Percentiles rank a stretch among this genome's conserved stretches.
phyloP scores from a whole-genome alignment of 495 filamentous ascomycete genomes.

The Lasiosphaeria ovina region DNA sequence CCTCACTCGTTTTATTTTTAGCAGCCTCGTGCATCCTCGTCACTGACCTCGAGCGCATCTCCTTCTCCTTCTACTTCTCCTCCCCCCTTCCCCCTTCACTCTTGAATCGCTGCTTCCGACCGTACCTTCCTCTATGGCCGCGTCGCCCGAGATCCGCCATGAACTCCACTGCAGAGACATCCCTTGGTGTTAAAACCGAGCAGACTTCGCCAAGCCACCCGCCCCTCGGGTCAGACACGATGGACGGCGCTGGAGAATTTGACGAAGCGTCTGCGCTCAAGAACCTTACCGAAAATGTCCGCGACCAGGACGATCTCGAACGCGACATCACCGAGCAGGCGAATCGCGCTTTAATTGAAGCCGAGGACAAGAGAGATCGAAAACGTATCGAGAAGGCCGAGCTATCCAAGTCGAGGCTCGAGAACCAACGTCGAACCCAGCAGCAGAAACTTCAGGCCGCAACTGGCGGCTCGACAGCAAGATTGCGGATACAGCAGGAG shows the following conservation, averaged over 20 bases:
- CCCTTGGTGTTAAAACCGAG: background rate
- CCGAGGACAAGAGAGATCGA: conserved; percentile 82
- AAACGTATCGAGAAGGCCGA: conserved; percentile 80
- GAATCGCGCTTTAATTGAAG: conserved; percentile 70
- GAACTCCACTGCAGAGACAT: background rate
- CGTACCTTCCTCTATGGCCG: conserved; percentile 3
- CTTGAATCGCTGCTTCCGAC: conserved; percentile 29
- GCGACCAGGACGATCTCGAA: conserved; percentile 82
- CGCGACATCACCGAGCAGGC: conserved; percentile 72
- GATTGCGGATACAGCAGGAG: conserved; percentile 57
- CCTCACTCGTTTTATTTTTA: too few species aligned
- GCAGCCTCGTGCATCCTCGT: too few species aligned
- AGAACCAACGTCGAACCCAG: conserved; percentile 41
- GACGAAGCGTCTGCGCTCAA: conserved; percentile 63
- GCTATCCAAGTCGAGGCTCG: conserved; percentile 54
- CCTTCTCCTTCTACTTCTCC: conserved; percentile 68
- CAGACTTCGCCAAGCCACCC: background rate
- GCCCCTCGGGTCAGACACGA: background rate
- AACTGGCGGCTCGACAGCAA: conserved; percentile 38
- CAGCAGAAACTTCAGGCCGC: conserved; percentile 42
- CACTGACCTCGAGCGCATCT: conserved; percentile 51
- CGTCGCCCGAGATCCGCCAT: conserved; percentile 2
- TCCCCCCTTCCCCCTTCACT: conserved; percentile 58
- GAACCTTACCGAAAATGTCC: conserved; percentile 68
- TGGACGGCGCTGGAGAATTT: conserved; percentile 7